Base-by-base conservation (phyloP, 768 basidiomycete species). In the Termitomyces titanicus region DNA sequence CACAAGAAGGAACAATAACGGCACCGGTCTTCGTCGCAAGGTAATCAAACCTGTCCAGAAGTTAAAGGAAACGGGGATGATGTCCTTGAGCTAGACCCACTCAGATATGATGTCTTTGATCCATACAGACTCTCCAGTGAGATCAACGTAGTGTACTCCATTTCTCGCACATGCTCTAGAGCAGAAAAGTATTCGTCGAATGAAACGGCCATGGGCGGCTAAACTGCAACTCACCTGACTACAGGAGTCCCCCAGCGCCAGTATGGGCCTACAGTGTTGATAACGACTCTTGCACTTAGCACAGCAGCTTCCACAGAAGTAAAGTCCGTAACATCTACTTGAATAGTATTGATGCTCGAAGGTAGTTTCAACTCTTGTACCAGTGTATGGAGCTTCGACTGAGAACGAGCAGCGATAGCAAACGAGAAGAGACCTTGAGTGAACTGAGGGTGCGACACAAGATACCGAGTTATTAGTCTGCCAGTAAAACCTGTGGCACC, bases 101-200 rank as follows among this genome's bases (percentile, higher is more conserved):
- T 79, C 66, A 27, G 70, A 33, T 45, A 91, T 82, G 47, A 92
- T 85, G 13, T 82, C 71, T 57, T 71, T 72, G 44, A 88, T 78
- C 83, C 86, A 94, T 3, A 74, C 71, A 0, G 78, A 70, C 67
- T 95, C 93, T 8, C 89, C 88, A 2, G 88, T 83, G 33, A 94
- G 73, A 69, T 98, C 95, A 25, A 93, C 84, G 66, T 96, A 96
- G 69, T 95, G 92, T 7, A 82, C 79, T 5, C 89, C 86, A 55
- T 87, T 73, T 34, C 72, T 73, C 5, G 86, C 88, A 59, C 94
- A 96, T 4, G 88, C 86, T 54, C 81, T 89, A 51, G 48, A 11
- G 24, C 12, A 22, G 18, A 17, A 35, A n/a, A 31, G 4, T 34
- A 5, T 57, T 52, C 17, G 25, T 54, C 7, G 31, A 11, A 52